phyloP scores from a whole-genome alignment of 495 filamentous ascomycete species.

The Penicillium manginii region DNA sequence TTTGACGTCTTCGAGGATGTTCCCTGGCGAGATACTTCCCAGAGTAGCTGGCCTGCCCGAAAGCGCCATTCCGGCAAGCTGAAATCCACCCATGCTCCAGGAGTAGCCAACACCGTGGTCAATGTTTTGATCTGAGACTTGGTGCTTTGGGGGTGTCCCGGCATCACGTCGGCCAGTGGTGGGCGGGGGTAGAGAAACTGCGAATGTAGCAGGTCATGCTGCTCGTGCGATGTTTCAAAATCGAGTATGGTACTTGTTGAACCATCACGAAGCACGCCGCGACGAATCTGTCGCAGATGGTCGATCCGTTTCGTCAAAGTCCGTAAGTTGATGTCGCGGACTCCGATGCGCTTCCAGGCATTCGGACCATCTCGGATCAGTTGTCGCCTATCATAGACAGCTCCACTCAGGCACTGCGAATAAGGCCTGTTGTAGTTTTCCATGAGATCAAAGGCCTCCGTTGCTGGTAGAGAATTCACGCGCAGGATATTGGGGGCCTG shows the following conservation, averaged over 20 bases:
- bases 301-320: conserved; percentile 47
- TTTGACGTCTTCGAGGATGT: conserved; percentile 35
- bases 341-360: conserved; percentile 48
- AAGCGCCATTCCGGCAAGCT: conserved; percentile 80
- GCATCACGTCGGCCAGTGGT: conserved; percentile 22
- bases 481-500: conserved; percentile 34
- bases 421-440: conserved; percentile 39
- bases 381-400: conserved; percentile 38
- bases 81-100: conserved; percentile 75
- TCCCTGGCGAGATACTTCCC: conserved; percentile 58
- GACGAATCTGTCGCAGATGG: conserved; percentile 43
- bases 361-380: conserved; percentile 39
- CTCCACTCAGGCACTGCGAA: conserved; percentile 37
- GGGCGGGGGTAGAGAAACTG: conserved; percentile 47
- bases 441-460: conserved; percentile 44
- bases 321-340: conserved; percentile 41
- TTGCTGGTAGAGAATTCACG: conserved; percentile 36
- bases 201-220: conserved; percentile 49
- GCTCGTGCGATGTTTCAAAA: conserved; percentile 42
- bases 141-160: conserved; percentile 41
- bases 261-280: conserved; percentile 38
- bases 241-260: conserved; percentile 46
- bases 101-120: conserved; percentile 46
- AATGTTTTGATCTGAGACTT: conserved; percentile 58
- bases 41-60: conserved; percentile 78